Conservation (phyloP, 352 stramenopile genomes). For the Thalassiosira hispida region DNA sequence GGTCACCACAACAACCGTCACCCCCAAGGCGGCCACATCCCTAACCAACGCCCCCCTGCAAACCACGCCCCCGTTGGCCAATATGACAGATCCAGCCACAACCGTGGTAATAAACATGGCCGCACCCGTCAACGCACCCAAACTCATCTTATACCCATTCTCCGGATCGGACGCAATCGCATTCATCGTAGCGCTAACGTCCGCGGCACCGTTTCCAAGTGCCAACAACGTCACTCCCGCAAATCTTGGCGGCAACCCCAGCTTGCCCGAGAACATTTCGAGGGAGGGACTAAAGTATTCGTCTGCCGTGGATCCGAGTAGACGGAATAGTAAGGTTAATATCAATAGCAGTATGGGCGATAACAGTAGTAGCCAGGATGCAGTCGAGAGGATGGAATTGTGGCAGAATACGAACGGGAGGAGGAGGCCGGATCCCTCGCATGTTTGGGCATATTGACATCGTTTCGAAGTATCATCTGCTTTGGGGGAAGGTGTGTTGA, state of each 20-base stretch:
- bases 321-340: conserved; percentile 79
- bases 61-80: conserved; percentile 70
- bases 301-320: conserved; percentile 95
- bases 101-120: conserved; percentile 95
- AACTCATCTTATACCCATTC: conserved; percentile 85
- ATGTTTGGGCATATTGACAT: conserved; percentile 75
- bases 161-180: conserved; percentile 69
- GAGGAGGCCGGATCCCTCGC: conserved; percentile 74
- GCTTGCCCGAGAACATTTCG: conserved; percentile 93
- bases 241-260: conserved; percentile 84
- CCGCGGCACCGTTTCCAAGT: conserved; percentile 96
- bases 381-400: conserved; percentile 34
- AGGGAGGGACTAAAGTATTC: conserved; percentile 97
- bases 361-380: conserved; percentile 55
- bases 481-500: conserved; percentile 2
- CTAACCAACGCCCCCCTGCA: conserved; percentile 82
- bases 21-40: conserved; percentile 73
- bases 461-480: conserved; percentile 25
- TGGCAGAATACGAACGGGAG: conserved; percentile 76
- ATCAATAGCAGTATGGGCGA: conserved; percentile 67
- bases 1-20: conserved; percentile 73
- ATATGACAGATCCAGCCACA: conserved; percentile 90
- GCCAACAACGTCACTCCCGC: conserved; percentile 96
- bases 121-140: conserved; percentile 94
- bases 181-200: conserved; percentile 89